Evolutionary conservation across 78 protist genomes (phyloP), one percentile per base, ranked within the genome.

Genomic region (Cavenderia fasciculata): DNA sequence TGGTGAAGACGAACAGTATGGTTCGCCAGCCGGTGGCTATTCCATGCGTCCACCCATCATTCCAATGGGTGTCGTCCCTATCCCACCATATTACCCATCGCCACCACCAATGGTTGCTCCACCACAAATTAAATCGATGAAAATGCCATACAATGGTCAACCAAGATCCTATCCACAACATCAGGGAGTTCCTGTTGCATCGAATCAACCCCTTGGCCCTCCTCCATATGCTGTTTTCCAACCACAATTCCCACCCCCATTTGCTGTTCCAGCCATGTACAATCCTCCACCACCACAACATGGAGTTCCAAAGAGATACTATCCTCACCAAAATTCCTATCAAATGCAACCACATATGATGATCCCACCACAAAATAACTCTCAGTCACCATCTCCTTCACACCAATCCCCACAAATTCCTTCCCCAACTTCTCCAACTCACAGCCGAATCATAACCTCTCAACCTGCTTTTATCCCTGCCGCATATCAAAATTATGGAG

Each of bases 121-220:
- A 21, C 75, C 75, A 23, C 59, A 14, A 8, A 38, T 63, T 4
- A 69, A 69, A 27, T 16, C 54, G 8, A 69, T 47, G 75, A 47
- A 69, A n/a, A n/a, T n/a, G 33, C 46, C 68, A 63, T 8, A 14
- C 14, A 19, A 63, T 40, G 21, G 21, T 21, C 72, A 31, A 63
- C 72, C 72, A 63, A 4, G 72, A 31, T n/a, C 44, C 6, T 63
- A 63, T 21, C 73, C 86, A 23, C 86, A 44, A 76, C 68, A 54
- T 38, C 82, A 63, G 38, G 33, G 6, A 6, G 38, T 69, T 2
- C 57, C 27, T 25, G 41, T 44, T 71, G 34, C 1, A 41, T 21
- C 25, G 34, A 23, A 40, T 43, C 61, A 46, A 31, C 34, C 69
- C 33, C 23, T 18, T 10, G 16, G 29, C 38, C 63, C 63, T 25